phyloP scores from a whole-genome alignment of 371 early-diverging fungal genomes.

The Apophysomyces ossiformis region DNA sequence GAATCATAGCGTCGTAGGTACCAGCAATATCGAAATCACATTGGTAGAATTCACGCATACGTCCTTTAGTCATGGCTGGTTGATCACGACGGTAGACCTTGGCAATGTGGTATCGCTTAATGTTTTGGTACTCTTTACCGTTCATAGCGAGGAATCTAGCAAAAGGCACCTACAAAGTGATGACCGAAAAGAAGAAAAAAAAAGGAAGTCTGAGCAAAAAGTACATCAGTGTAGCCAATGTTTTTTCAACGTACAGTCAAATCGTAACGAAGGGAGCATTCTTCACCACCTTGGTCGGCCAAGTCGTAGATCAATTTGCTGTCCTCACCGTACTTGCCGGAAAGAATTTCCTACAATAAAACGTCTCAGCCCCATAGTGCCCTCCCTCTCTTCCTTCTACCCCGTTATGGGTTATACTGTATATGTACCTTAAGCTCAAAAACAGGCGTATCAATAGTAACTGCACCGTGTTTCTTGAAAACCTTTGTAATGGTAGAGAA shows the following conservation, averaged over 20 bases:
- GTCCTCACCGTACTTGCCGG: slow-evolving; percentile 99
- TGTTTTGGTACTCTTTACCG: slow-evolving; percentile 76
- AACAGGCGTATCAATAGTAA: slow-evolving; percentile 99
- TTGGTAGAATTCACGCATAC: slow-evolving; percentile 99
- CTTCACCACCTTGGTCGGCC: slow-evolving; percentile 98
- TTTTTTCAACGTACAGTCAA: slow-evolving; percentile 74
- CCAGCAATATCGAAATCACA: slow-evolving; percentile 99
- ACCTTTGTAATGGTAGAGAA: slow-evolving; percentile 83
- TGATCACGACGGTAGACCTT: slow-evolving; percentile 99
- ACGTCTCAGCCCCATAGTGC: neutral
- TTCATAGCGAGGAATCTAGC: slow-evolving; percentile 97
- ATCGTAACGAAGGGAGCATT: slow-evolving; percentile 97
- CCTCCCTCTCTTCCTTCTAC: no score
- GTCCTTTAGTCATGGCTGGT: slow-evolving; percentile 98
- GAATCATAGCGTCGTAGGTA: slow-evolving; percentile 92
- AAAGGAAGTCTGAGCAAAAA: no score
- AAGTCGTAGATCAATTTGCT: slow-evolving; percentile 98
- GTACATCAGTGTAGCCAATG: neutral
- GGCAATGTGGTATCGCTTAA: slow-evolving; percentile 99
- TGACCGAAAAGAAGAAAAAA: no score
- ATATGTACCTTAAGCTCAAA: slow-evolving; percentile 86
- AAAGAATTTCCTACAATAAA: slow-evolving; percentile 73
- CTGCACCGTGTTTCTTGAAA: slow-evolving; percentile 97
- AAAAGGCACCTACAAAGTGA: slow-evolving; percentile 76
- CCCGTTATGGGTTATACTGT: no score